Evolutionary conservation across 306 rosid genomes (phyloP).

Genomic region (Adenanthera pavonina): DNA sequence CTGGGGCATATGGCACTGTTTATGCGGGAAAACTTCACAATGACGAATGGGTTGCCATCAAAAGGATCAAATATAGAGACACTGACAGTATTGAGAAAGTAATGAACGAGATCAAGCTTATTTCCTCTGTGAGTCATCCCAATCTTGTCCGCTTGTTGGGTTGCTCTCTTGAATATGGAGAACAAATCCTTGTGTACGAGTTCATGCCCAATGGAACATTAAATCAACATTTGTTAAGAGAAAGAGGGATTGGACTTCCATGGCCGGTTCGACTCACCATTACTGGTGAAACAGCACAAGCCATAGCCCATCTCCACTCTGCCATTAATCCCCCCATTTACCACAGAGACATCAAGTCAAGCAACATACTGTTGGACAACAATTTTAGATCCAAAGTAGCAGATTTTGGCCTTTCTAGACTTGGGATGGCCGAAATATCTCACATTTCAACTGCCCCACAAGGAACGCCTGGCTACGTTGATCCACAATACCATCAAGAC

Average conservation of each 20-base stretch:
- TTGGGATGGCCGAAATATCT: slow-evolving; percentile 76
- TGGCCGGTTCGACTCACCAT: slow-evolving; percentile 77
- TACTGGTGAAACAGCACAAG: slow-evolving; percentile 88
- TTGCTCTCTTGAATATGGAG: slow-evolving; percentile 78
- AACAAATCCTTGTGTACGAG: slow-evolving; percentile 85
- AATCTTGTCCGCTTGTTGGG: slow-evolving; percentile 85
- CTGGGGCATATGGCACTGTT: slow-evolving; percentile 92
- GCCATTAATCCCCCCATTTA: slow-evolving; percentile 77
- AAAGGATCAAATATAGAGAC: slow-evolving; percentile 74
- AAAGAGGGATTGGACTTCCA: slow-evolving; percentile 81
- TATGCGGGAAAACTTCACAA: slow-evolving; percentile 75
- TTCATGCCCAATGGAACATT: slow-evolving; percentile 95
- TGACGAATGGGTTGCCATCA: slow-evolving; percentile 84
- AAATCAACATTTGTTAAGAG: slow-evolving; percentile 76
- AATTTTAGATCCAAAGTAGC: slow-evolving; percentile 79
- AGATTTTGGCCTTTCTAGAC: slow-evolving; percentile 94
- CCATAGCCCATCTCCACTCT: slow-evolving; percentile 86
- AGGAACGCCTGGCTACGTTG: slow-evolving; percentile 96
- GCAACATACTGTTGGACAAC: slow-evolving; percentile 78
- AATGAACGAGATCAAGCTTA: slow-evolving; percentile 82
- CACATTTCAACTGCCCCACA: slow-evolving; percentile 96
- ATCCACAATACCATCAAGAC: slow-evolving; percentile 94
- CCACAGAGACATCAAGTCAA: slow-evolving; percentile 91
- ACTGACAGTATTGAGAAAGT: slow-evolving; percentile 79
- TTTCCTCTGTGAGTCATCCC: slow-evolving; percentile 80